Percentiles rank a stretch among this genome's conserved stretches.
Evolutionary conservation across 768 basidiomycete species (phyloP).

Genomic region (Mycena rosella): DNA sequence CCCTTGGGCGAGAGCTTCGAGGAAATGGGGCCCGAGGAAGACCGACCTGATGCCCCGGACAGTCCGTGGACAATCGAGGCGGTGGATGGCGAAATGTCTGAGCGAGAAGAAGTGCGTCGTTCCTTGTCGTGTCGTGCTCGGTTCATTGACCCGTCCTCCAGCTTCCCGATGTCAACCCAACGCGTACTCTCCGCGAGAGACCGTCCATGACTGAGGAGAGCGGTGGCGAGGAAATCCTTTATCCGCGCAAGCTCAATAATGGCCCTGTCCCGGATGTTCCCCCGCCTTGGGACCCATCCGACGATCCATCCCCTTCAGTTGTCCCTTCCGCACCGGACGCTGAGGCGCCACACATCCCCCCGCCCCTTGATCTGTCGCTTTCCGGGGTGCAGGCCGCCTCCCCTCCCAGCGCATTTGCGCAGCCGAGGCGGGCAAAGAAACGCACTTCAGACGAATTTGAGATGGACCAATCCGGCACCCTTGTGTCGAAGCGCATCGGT

Average conservation of each 20-base stretch:
- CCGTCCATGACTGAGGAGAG: conserved; percentile 86
- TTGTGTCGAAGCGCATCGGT: conserved; percentile 64
- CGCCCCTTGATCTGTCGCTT: conserved; percentile 48
- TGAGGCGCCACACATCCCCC: conserved; percentile 42
- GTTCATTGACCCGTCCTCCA: conserved; percentile 41
- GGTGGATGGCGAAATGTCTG: conserved; percentile 82
- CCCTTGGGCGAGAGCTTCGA: conserved; percentile 57
- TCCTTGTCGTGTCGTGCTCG: conserved; percentile 17
- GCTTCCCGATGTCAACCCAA: conserved; percentile 58
- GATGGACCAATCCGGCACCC: conserved; percentile 74
- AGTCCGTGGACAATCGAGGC: conserved; percentile 94
- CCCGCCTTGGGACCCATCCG: conserved; percentile 45
- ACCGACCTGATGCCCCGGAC: conserved; percentile 72
- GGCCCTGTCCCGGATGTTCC: conserved; percentile 47
- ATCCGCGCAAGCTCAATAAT: conserved; percentile 71
- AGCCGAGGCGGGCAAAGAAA: conserved; percentile 72
- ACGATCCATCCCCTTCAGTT: conserved; percentile 41
- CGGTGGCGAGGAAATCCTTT: conserved; percentile 91
- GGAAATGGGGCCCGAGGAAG: conserved; percentile 53
- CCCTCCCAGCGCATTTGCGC: conserved; percentile 76
- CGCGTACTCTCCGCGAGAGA: conserved; percentile 66
- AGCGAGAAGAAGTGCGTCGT: conserved; percentile 71
- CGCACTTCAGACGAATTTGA: conserved; percentile 88
- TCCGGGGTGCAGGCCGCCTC: conserved; percentile 48
- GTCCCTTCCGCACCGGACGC: conserved; percentile 41